Evolutionary conservation across 148 eudicot genomes (phyloP).

Genomic region (Rhododendron kiyosumense): DNA sequence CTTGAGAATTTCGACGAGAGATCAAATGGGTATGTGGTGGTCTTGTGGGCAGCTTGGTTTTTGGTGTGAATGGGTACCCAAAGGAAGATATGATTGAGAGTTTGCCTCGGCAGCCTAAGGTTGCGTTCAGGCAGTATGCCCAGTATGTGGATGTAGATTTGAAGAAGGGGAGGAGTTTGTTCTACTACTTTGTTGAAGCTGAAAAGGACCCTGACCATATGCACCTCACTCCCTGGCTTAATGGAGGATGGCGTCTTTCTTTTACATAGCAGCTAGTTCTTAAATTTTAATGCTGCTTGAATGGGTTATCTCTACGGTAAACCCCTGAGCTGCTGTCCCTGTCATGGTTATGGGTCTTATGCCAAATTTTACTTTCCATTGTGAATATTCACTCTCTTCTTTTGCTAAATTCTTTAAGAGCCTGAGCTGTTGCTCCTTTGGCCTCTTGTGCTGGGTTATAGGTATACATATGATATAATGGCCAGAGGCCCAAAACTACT

Average conservation of each 20-base stretch:
- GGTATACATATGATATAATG: no score
- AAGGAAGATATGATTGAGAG: constrained; percentile 65
- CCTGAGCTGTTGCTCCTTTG: no score
- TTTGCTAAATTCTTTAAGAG: not conserved
- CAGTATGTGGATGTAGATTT: constrained; percentile 91
- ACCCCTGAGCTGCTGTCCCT: not conserved
- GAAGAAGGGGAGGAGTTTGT: constrained; percentile 77
- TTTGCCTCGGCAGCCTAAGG: constrained; percentile 86
- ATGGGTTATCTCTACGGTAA: not conserved
- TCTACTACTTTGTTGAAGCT: constrained; percentile 96
- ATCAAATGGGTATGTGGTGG: constrained; percentile 23
- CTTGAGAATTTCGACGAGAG: not conserved
- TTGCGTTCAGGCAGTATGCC: constrained; percentile 74
- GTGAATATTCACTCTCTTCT: not conserved
- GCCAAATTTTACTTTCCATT: not conserved
- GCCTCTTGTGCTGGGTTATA: no score
- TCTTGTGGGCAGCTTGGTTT: constrained; percentile 28
- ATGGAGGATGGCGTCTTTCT: constrained; percentile 64
- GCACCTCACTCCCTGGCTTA: constrained; percentile 87
- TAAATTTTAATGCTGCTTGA: not conserved
- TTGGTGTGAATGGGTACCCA: constrained; percentile 56
- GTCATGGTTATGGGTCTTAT: not conserved
- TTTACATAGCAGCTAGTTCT: not conserved
- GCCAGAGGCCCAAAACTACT: no score
- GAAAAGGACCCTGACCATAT: constrained; percentile 47